phyloP scores from a whole-genome alignment of 164 flowering plant genomes.

The Magnolia changhungtana region DNA sequence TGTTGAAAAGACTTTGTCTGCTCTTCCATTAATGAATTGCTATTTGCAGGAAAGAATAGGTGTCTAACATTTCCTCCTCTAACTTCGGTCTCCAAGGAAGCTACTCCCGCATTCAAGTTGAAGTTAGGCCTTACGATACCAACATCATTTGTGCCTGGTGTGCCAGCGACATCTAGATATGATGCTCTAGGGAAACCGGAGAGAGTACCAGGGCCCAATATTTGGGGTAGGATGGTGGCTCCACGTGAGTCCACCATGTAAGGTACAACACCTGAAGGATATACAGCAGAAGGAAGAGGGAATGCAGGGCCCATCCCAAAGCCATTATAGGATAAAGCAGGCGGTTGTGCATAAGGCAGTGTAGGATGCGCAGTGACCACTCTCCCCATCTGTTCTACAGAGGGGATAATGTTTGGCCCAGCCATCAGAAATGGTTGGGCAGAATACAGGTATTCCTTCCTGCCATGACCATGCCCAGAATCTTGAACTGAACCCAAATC shows the following conservation, averaged over 20 bases:
- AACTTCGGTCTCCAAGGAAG: conserved; percentile 11
- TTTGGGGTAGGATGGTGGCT: conserved; percentile 18
- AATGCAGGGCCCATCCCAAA: conserved; percentile 14
- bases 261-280: conserved; percentile 17
- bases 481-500: conserved; percentile 21
- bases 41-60: conserved; percentile 8
- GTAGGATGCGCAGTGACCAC: conserved; percentile 18
- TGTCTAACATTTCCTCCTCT: conserved; percentile 18
- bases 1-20: conserved; percentile 18
- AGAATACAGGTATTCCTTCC: background rate
- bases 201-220: conserved; percentile 17
- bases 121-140: conserved; percentile 18
- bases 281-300: conserved; percentile 11
- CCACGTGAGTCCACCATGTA: conserved; percentile 20
- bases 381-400: conserved; percentile 22
- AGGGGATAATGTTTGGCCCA: conserved; percentile 13
- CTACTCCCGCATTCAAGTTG: conserved; percentile 13
- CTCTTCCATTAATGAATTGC: conserved; percentile 17
- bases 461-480: conserved; percentile 18
- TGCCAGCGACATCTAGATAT: conserved; percentile 11
- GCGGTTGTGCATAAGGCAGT: conserved; percentile 11
- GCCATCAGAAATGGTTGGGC: conserved; percentile 20
- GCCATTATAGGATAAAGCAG: conserved; percentile 23
- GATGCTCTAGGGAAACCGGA: conserved; percentile 14
- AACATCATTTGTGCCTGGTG: conserved; percentile 9